phyloP scores from a whole-genome alignment of 139 green algal genomes.

The Desmodesmus armatus region DNA sequence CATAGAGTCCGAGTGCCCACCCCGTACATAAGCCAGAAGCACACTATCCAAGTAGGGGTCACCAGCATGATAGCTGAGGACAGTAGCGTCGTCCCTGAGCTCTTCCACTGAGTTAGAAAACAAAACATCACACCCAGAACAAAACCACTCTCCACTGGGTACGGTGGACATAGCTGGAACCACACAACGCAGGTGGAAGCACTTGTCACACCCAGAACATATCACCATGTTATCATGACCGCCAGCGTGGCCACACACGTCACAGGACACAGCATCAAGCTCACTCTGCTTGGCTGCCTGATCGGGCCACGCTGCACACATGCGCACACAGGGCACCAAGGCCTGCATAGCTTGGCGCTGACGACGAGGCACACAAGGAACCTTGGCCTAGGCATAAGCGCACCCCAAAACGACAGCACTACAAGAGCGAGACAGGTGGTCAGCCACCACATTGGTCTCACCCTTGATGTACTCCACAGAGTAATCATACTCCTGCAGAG shows the following conservation, averaged over 20 bases:
- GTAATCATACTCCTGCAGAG: conserved; percentile 43
- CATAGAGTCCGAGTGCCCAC: background rate
- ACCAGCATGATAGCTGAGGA: background rate
- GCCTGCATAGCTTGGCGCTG: too few species aligned
- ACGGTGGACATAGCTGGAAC: conserved; percentile 33
- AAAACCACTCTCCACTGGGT: conserved; percentile 36
- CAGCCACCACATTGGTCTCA: conserved; percentile 35
- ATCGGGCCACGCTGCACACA: conserved; percentile 19
- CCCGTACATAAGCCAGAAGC: conserved; percentile 1
- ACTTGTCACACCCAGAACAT: conserved; percentile 28
- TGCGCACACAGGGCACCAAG: too few species aligned
- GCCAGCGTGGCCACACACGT: conserved; percentile 8
- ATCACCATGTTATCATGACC: conserved; percentile 44
- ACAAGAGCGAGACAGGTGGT: conserved; percentile 27
- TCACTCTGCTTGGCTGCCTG: background rate
- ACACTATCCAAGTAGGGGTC: background rate
- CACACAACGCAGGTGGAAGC: conserved; percentile 28
- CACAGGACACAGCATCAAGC: background rate
- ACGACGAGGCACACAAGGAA: background rate
- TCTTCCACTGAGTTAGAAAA: conserved; percentile 34
- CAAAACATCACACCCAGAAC: conserved; percentile 31
- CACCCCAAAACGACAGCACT: background rate
- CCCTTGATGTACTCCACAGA: conserved; percentile 34
- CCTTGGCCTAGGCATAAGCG: background rate
- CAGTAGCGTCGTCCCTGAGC: background rate